Conservation (phyloP, 441 rosid species). For the Corymbia calophylla region DNA sequence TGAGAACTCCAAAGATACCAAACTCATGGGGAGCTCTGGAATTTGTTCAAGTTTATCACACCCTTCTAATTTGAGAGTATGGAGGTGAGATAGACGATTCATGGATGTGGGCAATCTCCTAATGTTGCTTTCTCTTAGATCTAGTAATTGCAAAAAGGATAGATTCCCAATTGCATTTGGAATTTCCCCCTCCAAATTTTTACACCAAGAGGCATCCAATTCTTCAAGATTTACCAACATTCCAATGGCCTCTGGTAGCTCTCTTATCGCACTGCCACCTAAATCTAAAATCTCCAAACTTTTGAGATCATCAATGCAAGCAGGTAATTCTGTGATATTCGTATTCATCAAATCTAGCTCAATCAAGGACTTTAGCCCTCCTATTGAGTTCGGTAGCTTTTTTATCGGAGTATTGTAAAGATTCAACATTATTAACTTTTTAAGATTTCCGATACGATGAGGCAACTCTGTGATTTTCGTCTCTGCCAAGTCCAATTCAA, state of each 20-base stretch:
- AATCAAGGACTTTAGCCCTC: background rate
- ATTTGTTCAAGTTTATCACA: background rate
- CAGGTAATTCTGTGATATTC: background rate
- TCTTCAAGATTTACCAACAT: background rate
- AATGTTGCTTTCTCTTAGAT: background rate
- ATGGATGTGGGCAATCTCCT: background rate
- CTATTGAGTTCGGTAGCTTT: background rate
- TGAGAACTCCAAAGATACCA: background rate
- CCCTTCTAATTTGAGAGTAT: rapidly evolving
- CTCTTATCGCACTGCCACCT: rapidly evolving
- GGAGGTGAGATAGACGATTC: background rate
- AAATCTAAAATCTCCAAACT: rapidly evolving
- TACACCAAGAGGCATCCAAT: rapidly evolving
- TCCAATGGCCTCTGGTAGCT: background rate
- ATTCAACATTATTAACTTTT: background rate
- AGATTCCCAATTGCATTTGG: background rate
- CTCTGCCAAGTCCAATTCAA: background rate
- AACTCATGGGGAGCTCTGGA: background rate
- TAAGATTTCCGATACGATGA: background rate
- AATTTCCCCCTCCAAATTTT: background rate
- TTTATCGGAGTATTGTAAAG: background rate
- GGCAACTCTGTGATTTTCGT: background rate
- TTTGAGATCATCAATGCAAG: background rate
- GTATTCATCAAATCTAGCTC: rapidly evolving
- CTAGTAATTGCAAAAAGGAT: rapidly evolving